Conservation (phyloP, 2,329 filamentous ascomycete genomes). For the Sporothrix humicola region DNA sequence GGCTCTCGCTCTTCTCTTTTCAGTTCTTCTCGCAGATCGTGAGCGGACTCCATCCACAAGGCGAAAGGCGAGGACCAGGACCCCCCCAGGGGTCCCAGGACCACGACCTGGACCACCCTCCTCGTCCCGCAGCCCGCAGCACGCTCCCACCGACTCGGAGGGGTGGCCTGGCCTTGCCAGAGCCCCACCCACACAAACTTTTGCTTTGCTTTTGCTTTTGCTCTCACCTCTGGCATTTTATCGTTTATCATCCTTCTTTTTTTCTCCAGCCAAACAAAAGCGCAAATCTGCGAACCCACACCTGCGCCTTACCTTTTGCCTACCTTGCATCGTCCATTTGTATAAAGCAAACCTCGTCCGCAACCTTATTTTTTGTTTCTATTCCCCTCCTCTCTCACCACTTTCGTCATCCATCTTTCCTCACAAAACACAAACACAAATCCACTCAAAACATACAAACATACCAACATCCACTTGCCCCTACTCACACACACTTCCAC, state of each 20-base stretch:
- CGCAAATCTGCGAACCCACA: slow-evolving; percentile 1
- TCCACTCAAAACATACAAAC: neutral
- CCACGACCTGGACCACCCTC: neutral
- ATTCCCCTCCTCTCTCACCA: neutral
- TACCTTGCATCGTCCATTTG: slow-evolving; percentile 6
- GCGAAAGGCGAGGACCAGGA: neutral
- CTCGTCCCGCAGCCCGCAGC: neutral
- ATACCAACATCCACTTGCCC: neutral
- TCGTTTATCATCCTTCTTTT: neutral
- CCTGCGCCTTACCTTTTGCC: neutral
- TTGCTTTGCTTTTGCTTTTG: no score
- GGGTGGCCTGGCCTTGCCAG: slow-evolving; percentile 13
- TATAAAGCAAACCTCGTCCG: slow-evolving; percentile 31
- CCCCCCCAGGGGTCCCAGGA: neutral
- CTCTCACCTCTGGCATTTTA: neutral
- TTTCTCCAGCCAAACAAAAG: neutral
- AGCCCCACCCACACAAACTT: slow-evolving; percentile 8
- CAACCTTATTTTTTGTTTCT: slow-evolving; percentile 26
- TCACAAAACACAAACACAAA: neutral
- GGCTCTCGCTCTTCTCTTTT: neutral
- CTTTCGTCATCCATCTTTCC: neutral
- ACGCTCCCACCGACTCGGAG: neutral
- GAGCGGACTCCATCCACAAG: no score
- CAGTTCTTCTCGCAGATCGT: neutral
- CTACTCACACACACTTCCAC: neutral